A percentile compares a stretch with the other conserved stretches of the same genome.
Conservation (phyloP, 1,139 yeast genomes). For the Ashbya aceris region DNA sequence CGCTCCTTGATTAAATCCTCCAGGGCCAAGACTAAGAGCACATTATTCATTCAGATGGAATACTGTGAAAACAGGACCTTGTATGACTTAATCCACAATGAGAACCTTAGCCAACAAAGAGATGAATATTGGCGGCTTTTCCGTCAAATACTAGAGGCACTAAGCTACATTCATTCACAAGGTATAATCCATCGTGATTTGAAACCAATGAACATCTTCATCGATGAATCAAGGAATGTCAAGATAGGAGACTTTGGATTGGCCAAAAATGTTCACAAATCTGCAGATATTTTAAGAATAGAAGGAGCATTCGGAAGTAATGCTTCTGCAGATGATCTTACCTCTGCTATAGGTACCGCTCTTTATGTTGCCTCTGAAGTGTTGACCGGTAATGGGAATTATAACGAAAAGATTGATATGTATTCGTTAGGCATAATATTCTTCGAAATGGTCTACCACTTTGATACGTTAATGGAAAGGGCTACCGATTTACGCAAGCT, state of each 20-base stretch:
- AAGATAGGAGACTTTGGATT: slow-evolving; percentile 97
- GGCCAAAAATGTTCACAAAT: slow-evolving; percentile 70
- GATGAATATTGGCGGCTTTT: slow-evolving; percentile 85
- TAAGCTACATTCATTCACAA: slow-evolving; percentile 82
- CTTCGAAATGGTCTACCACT: slow-evolving; percentile 83
- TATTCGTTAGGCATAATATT: slow-evolving; percentile 89
- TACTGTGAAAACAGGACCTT: slow-evolving; percentile 93
- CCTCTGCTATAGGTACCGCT: slow-evolving; percentile 89
- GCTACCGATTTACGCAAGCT: slow-evolving; percentile 57
- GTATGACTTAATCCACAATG: slow-evolving; percentile 64
- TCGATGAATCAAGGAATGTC: slow-evolving; percentile 78
- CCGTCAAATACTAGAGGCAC: slow-evolving; percentile 83
- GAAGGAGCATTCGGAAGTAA: slow-evolving; percentile 28
- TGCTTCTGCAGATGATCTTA: slow-evolving; percentile 56
- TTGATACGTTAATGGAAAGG: slow-evolving; percentile 89
- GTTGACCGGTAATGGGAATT: slow-evolving; percentile 54
- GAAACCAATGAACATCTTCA: slow-evolving; percentile 92
- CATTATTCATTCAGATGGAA: slow-evolving; percentile 87
- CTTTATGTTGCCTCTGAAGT: slow-evolving; percentile 90
- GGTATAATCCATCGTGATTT: slow-evolving; percentile 94
- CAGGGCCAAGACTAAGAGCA: slow-evolving; percentile 35
- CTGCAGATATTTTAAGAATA: slow-evolving; percentile 28
- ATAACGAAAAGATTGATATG: slow-evolving; percentile 91
- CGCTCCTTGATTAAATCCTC: slow-evolving; percentile 5
- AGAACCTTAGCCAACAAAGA: slow-evolving; percentile 61